Percentiles rank a stretch among this genome's conserved stretches.
phyloP scores from a whole-genome alignment of 2,329 filamentous ascomycete genomes.

The Trichothecium sympodiale region DNA sequence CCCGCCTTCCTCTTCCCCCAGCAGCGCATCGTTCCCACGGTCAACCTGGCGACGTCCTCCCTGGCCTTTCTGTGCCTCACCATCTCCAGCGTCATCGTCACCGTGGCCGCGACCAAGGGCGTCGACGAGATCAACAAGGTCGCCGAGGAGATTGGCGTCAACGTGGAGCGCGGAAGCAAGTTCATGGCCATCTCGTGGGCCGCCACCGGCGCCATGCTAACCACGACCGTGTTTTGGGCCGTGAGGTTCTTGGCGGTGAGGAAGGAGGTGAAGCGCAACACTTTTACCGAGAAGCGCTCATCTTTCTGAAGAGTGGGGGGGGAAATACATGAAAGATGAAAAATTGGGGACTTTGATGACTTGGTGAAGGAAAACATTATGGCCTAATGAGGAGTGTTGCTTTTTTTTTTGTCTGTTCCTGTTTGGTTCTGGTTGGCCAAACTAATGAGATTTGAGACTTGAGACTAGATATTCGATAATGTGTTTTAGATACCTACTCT shows the following conservation, averaged over 20 bases:
- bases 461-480: too few relatives aligned
- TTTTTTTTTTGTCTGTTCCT: too few relatives aligned
- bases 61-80: constrained; percentile 25
- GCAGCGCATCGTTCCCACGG: constrained; percentile 13
- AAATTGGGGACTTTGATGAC: too few relatives aligned
- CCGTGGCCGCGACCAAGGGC: constrained; percentile 27
- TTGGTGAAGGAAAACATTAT: too few relatives aligned
- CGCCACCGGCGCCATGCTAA: constrained; percentile 31
- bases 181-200: constrained; percentile 37
- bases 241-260: constrained; percentile 19
- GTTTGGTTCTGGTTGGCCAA: too few relatives aligned
- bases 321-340: too few relatives aligned
- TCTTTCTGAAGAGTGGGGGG: too few relatives aligned
- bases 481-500: too few relatives aligned
- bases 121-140: constrained; percentile 29
- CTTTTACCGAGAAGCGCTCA: too few relatives aligned
- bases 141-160: constrained; percentile 32
- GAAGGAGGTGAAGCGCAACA: constrained; percentile 15
- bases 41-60: constrained; percentile 25
- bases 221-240: constrained; percentile 28
- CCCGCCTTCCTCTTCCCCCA: constrained; percentile 22
- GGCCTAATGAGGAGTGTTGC: too few relatives aligned
- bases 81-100: constrained; percentile 31
- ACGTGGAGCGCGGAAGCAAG: constrained; percentile 28
- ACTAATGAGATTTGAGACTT: too few relatives aligned